A percentile compares a stretch with the other conserved stretches of the same genome.
Conservation (phyloP, 148 eudicot species). For the Spergularia bocconei region DNA sequence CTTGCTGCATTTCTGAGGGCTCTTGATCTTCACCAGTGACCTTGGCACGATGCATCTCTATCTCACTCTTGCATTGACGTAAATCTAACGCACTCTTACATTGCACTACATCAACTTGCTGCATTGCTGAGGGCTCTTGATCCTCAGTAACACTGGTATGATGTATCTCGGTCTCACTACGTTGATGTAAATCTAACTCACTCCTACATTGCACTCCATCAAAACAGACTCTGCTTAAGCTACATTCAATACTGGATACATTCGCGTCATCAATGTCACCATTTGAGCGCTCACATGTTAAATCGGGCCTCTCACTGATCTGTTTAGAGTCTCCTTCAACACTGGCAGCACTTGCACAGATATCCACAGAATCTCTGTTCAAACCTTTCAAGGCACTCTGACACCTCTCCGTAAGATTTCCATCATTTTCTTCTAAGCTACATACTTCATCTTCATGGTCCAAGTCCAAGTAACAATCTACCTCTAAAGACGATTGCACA, state of each 20-base stretch:
- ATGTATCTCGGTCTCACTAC: too few species aligned
- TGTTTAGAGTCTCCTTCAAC: slow-evolving; percentile 15
- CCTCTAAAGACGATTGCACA: not conserved
- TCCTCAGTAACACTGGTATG: too few species aligned
- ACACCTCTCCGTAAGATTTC: slow-evolving; percentile 9
- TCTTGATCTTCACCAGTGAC: too few species aligned
- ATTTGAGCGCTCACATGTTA: not conserved
- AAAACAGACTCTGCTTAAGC: slow-evolving; percentile 26
- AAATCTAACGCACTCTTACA: slow-evolving; percentile 10
- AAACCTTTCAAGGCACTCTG: not conserved
- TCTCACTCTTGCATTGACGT: too few species aligned
- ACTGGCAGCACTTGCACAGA: not conserved
- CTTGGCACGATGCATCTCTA: too few species aligned
- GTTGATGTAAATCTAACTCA: not conserved
- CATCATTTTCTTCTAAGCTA: slow-evolving; percentile 3
- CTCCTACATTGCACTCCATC: slow-evolving; percentile 18
- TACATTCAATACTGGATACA: slow-evolving; percentile 23
- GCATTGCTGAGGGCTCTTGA: too few species aligned
- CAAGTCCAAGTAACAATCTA: slow-evolving; percentile 8
- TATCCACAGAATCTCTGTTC: slow-evolving; percentile 1
- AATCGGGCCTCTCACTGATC: slow-evolving; percentile 9
- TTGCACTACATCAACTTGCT: slow-evolving; percentile 16
- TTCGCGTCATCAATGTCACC: slow-evolving; percentile 20
- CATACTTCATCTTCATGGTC: slow-evolving; percentile 2
- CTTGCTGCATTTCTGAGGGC: too few species aligned